Base-by-base conservation (phyloP, 129 eudicot species). In the Chrysanthemum lavandulifolium region DNA sequence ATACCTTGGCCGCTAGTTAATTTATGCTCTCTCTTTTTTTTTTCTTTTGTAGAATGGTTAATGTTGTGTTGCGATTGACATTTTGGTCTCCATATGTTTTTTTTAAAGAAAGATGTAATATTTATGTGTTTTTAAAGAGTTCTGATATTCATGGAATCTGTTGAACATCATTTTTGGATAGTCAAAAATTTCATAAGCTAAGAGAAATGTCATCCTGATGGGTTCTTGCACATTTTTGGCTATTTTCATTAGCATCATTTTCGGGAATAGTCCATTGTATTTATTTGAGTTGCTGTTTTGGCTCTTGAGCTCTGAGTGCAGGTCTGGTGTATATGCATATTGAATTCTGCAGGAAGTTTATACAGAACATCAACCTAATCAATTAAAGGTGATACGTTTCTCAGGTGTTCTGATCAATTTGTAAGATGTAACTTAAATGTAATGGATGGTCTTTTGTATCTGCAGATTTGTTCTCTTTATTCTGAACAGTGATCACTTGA, bases 1-100 rank as follows among this genome's bases (percentile, higher is more conserved):
- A 31, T 76, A 76, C 68, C 80, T 72, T 55, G 84, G 87, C 4
- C 84, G 74, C 53, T 80, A 84, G 84, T 76, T 76, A 15, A 65
- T 15, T 13, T 10, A 57, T 15, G 25, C 21, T 43, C 25, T 36
- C 21, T 43, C 25, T 36, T 19, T 52, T 21, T 61, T 51, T 6
- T 33, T 11, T 12, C 60, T 21, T 57, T 31, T 2, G 15, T 76
- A 16, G 10, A 67, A 6, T 76, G 47, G n/a, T 68, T 76, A 40
- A 31, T 61, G 52, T 60, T 72, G 7, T 23, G 27, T 45, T 59
- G 47, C 29, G 57, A 45, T 43, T 43, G 49, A 59, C 27, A 6
- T 3, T 72, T 72, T 11, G 25, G 45, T 59, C 45, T 59, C 67
- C 21, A 13, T 23, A 13, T 73, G 69, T 61, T 73, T 11, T 73